Evolutionary conservation across 192 early-diverging fungal genomes (phyloP).

Genomic region (Chytriomyces confervae): DNA sequence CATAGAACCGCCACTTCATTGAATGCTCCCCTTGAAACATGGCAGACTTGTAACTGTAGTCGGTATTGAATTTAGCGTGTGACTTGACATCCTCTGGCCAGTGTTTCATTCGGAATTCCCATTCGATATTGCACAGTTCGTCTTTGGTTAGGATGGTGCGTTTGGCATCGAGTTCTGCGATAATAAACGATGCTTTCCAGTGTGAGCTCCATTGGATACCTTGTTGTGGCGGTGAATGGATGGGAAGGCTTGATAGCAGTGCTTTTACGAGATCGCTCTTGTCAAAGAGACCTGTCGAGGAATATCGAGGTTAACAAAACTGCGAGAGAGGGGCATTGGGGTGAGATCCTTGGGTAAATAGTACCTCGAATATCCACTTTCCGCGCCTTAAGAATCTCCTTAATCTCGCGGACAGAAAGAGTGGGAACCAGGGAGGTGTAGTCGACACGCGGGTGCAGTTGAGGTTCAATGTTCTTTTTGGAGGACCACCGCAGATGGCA

Average conservation of each 20-base stretch:
- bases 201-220: slow-evolving; percentile 25
- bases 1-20: slow-evolving; percentile 38
- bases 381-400: slow-evolving; percentile 34
- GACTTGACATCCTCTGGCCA: slow-evolving; percentile 27
- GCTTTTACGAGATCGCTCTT: slow-evolving; percentile 25
- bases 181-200: slow-evolving; percentile 48
- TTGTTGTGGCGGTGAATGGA: slow-evolving; percentile 23
- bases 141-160: slow-evolving; percentile 41
- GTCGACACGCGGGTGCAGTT: slow-evolving; percentile 44
- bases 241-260: slow-evolving; percentile 17
- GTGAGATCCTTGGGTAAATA: background rate
- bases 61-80: slow-evolving; percentile 32
- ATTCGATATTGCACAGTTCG: slow-evolving; percentile 42
- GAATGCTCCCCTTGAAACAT: slow-evolving; percentile 20
- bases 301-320: background rate
- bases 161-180: slow-evolving; percentile 46
- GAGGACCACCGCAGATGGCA: slow-evolving; percentile 34
- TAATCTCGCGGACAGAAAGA: slow-evolving; percentile 42
- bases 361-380: slow-evolving; percentile 35
- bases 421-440: slow-evolving; percentile 24
- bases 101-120: slow-evolving; percentile 36
- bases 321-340: background rate
- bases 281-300: slow-evolving; percentile 7
- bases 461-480: slow-evolving; percentile 33
- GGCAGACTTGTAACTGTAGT: slow-evolving; percentile 30